These are phyloP conservation scores for Phytophthora pistaciae DNA, from an alignment of 352 stramenopile species.

Conservation along the genomic window DNA sequence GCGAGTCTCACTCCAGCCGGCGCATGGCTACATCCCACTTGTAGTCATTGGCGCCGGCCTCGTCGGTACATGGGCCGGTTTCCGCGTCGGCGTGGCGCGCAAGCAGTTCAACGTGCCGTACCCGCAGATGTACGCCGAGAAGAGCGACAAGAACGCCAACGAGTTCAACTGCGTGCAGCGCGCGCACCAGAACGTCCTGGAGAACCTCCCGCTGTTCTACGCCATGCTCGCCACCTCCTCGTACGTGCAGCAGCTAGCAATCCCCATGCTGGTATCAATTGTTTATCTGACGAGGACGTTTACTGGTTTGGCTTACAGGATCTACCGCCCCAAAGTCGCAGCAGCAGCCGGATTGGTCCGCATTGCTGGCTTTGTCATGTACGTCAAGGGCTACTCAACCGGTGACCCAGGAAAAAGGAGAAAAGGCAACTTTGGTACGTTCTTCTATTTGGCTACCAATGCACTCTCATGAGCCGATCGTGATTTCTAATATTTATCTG, in stretches of 20 bases:
- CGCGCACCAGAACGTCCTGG: slow-evolving; percentile 86
- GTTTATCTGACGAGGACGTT: background rate
- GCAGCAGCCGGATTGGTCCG: slow-evolving; percentile 44
- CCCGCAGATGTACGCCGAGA: slow-evolving; percentile 76
- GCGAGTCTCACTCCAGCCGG: slow-evolving; percentile 60
- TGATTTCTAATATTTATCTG: background rate
- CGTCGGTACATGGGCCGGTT: slow-evolving; percentile 62
- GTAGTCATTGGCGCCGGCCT: slow-evolving; percentile 63
- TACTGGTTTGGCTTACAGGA: slow-evolving; percentile 19
- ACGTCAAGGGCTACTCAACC: slow-evolving; percentile 47
- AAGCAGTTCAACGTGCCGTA: slow-evolving; percentile 76
- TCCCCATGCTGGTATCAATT: too few species aligned
- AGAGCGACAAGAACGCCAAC: slow-evolving; percentile 68
- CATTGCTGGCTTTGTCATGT: slow-evolving; percentile 54
- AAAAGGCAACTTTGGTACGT: slow-evolving; percentile 47
- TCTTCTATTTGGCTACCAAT: background rate
- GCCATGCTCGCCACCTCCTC: slow-evolving; percentile 46
- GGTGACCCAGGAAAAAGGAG: slow-evolving; percentile 51
- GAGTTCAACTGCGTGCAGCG: slow-evolving; percentile 89
- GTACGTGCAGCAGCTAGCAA: slow-evolving; percentile 32
- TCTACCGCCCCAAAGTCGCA: slow-evolving; percentile 53
- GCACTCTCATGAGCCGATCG: background rate
- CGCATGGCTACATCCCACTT: slow-evolving; percentile 70
- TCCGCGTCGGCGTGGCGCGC: slow-evolving; percentile 66
- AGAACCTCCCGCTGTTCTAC: slow-evolving; percentile 59